Evolutionary conservation across 148 eudicot genomes (phyloP).

Genomic region (Rhododendron vialii): DNA sequence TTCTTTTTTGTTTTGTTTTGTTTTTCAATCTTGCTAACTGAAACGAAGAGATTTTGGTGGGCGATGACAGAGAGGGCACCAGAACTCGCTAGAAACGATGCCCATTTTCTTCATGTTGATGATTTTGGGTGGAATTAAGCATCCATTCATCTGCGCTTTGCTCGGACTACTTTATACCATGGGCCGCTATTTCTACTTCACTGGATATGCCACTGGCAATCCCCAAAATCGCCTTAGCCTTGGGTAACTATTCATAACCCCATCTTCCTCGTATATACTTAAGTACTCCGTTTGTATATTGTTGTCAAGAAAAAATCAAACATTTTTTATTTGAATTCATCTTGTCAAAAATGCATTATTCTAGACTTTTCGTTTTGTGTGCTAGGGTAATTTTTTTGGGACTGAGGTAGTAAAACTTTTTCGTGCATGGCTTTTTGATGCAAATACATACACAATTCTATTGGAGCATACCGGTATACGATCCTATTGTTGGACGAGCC

Average conservation of each 20-base stretch:
- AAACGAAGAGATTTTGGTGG: not conserved
- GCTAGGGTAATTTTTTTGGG: too few relatives aligned
- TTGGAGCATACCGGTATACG: not conserved
- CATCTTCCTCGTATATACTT: too few relatives aligned
- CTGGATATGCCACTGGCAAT: slow-evolving; percentile 76
- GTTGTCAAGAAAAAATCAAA: too few relatives aligned
- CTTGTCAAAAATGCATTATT: too few relatives aligned
- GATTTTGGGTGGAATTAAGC: slow-evolving; percentile 76
- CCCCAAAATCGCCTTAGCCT: slow-evolving; percentile 62
- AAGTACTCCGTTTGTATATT: too few relatives aligned
- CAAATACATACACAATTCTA: not conserved
- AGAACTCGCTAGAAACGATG: slow-evolving; percentile 87
- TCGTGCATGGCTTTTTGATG: not conserved
- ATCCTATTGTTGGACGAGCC: not conserved
- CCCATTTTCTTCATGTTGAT: slow-evolving; percentile 64
- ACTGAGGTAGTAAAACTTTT: not conserved
- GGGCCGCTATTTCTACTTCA: slow-evolving; percentile 81
- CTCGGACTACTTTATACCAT: slow-evolving; percentile 46
- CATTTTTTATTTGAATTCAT: too few relatives aligned
- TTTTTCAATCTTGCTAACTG: not conserved
- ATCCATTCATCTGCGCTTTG: slow-evolving; percentile 51
- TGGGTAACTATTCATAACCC: slow-evolving; percentile 41
- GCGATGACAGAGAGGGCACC: slow-evolving; percentile 83
- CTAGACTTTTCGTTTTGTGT: too few relatives aligned
- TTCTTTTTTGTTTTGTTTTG: too few relatives aligned